These are phyloP conservation scores for Calonectria hongkongensis DNA, from an alignment of 2,329 filamentous ascomycete species.

Conservation along the genomic window DNA sequence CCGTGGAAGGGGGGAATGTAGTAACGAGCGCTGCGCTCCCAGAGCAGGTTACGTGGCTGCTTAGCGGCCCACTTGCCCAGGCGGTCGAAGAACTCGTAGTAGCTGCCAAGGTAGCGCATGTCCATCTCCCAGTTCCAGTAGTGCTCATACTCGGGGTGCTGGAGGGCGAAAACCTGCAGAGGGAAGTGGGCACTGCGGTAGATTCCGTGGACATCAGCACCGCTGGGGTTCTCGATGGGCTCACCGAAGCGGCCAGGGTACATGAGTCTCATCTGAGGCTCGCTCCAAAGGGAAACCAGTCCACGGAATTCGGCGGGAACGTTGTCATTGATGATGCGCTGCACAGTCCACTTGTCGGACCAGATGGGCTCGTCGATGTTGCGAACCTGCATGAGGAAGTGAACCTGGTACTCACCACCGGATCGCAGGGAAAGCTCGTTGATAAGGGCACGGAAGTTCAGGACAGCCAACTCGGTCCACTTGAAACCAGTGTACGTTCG, in stretches of 20 bases:
- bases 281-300: slow-evolving; percentile 89
- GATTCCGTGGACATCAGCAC: slow-evolving; percentile 79
- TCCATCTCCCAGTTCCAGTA: slow-evolving; percentile 85
- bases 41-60: slow-evolving; percentile 82
- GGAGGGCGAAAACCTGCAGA: slow-evolving; percentile 78
- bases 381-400: slow-evolving; percentile 90
- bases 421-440: slow-evolving; percentile 85
- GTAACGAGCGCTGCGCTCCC: slow-evolving; percentile 86
- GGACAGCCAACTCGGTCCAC: slow-evolving; percentile 85
- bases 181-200: slow-evolving; percentile 80
- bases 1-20: slow-evolving; percentile 84
- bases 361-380: slow-evolving; percentile 87
- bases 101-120: slow-evolving; percentile 78
- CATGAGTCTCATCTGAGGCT: slow-evolving; percentile 87
- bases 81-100: slow-evolving; percentile 83
- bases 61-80: slow-evolving; percentile 79
- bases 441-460: slow-evolving; percentile 89
- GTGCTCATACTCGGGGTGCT: slow-evolving; percentile 79
- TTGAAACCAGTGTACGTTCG: slow-evolving; percentile 87
- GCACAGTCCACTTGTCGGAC: slow-evolving; percentile 84
- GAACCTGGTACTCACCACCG: slow-evolving; percentile 87
- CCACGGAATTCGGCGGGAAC: slow-evolving; percentile 85
- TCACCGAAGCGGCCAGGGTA: slow-evolving; percentile 84
- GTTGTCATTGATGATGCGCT: slow-evolving; percentile 80
- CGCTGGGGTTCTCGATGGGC: slow-evolving; percentile 75